Conservation (phyloP, 176 grass and related monocot species). For the Avena sativa region DNA sequence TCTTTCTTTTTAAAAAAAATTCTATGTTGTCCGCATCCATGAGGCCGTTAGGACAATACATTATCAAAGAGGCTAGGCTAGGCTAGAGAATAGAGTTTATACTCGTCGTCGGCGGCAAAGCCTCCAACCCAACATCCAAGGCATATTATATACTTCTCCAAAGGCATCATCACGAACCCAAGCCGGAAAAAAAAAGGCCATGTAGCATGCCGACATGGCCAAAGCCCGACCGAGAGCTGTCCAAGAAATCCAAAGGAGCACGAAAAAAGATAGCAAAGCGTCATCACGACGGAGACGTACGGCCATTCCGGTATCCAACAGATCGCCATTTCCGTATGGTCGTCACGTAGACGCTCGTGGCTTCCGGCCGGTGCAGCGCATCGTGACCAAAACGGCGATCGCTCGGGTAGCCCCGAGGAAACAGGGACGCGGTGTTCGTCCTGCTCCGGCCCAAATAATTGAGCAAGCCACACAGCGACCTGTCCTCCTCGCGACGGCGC, state of each 20-base stretch:
- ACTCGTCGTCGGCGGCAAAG: too few relatives aligned
- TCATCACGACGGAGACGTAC: neutral
- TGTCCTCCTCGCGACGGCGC: neutral
- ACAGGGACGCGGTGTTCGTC: neutral
- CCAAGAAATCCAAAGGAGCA: neutral
- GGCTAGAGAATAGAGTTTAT: too few relatives aligned
- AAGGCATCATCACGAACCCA: too few relatives aligned
- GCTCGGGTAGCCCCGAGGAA: neutral
- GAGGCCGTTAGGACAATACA: too few relatives aligned
- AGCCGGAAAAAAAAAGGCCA: too few relatives aligned
- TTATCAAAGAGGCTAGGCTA: too few relatives aligned
- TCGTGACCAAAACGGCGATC: neutral
- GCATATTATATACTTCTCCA: too few relatives aligned
- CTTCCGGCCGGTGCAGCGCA: neutral
- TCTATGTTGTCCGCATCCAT: too few relatives aligned
- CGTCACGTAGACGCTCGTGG: neutral
- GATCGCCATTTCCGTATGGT: conserved; percentile 3
- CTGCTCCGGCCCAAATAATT: conserved; percentile 6
- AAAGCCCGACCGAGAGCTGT: neutral
- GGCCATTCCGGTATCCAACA: neutral
- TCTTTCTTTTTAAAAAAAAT: too few relatives aligned
- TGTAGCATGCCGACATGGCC: too few relatives aligned
- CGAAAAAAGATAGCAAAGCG: neutral
- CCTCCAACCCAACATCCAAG: too few relatives aligned
- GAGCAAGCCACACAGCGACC: neutral